Evolutionary conservation across 306 rosid genomes (phyloP), one percentile per base, ranked within the genome.

Genomic region (Pachyrhizus erosus): DNA sequence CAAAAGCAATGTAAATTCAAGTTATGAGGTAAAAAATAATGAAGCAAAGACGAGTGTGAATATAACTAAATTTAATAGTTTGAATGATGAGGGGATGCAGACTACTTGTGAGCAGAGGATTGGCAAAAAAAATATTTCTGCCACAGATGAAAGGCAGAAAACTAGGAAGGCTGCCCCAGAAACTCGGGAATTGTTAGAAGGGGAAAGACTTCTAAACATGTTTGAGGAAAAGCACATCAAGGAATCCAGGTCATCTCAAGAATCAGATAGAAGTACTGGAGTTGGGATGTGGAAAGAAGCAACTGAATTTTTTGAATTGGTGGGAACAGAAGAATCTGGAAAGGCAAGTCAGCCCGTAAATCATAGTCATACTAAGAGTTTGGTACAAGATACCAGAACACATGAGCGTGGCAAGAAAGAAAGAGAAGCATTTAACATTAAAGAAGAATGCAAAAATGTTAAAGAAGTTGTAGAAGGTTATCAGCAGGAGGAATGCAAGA

Each of bases 221-320:
- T 74, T 86, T 39, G 81, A 84, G 75, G 88, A 86, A 83, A 85
- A 79, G 82, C 77, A 31, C 24, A 70, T 64, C 68, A 86, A 84
- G 77, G 92, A 85, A 49, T 85, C 87, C 65, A 70, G 84, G 79
- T 89, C 91, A 75, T 84, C 89, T 26, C 90, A 86, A 58, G 91
- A 85, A 81, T 90, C 89, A 24, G 87, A 78, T 54, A 84, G 83
- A 57, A 83, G 88, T 76, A 87, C 78, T 80, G 86, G 81, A 74
- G 85, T 85, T 75, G 89, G 88, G 52, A 87, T 84, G 80, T 91
- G 93, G 98, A 92, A 90, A 85, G 97, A 92, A 84, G 99, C 81
- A 83, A 84, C 91, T 14, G 91, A 89, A 15, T 91, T 90, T 91
- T 89, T 93, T 80, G 98, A 93, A 85, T 87, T 96, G 92, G 92